phyloP scores from a whole-genome alignment of 495 filamentous ascomycete genomes.

The Tuber brumale region DNA sequence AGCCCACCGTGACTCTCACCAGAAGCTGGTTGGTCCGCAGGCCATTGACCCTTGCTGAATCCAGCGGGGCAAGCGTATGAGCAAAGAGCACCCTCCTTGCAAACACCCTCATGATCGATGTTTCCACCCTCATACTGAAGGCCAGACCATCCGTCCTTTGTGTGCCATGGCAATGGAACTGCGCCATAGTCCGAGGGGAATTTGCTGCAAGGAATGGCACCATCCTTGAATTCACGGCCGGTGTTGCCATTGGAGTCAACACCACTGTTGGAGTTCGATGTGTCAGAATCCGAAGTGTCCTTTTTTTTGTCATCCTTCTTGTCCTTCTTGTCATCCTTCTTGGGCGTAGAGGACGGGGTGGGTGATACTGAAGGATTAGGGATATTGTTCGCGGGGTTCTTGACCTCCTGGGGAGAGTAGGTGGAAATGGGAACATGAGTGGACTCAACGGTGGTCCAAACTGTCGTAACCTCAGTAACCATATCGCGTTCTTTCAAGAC shows the following conservation, averaged over 20 bases:
- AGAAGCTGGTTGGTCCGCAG: slow-evolving; percentile 65
- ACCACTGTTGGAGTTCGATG: slow-evolving; percentile 47
- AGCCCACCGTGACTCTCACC: slow-evolving; percentile 87
- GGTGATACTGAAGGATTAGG: slow-evolving; percentile 8
- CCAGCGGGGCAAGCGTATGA: slow-evolving; percentile 89
- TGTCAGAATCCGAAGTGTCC: too few species aligned
- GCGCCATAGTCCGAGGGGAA: slow-evolving; percentile 87
- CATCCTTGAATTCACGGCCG: slow-evolving; percentile 60
- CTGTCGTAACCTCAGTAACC: slow-evolving; percentile 19
- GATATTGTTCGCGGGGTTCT: not conserved
- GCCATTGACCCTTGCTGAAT: slow-evolving; percentile 93
- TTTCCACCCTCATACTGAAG: slow-evolving; percentile 68
- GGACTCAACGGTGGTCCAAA: slow-evolving; percentile 1
- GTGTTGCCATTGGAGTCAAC: slow-evolving; percentile 49
- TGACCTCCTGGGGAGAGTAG: not conserved
- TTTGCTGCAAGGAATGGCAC: slow-evolving; percentile 58
- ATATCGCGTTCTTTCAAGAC: slow-evolving; percentile 6
- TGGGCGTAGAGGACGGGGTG: not conserved
- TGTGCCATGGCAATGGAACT: slow-evolving; percentile 59
- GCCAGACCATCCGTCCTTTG: slow-evolving; percentile 70
- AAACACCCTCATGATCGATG: slow-evolving; percentile 52
- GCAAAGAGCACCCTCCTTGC: slow-evolving; percentile 63
- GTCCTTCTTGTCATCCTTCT: not conserved
- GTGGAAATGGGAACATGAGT: not conserved
- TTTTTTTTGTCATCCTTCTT: not conserved